Evolutionary conservation across 108 stramenopile species (phyloP).

Genomic region (Conticribra weissflogii): DNA sequence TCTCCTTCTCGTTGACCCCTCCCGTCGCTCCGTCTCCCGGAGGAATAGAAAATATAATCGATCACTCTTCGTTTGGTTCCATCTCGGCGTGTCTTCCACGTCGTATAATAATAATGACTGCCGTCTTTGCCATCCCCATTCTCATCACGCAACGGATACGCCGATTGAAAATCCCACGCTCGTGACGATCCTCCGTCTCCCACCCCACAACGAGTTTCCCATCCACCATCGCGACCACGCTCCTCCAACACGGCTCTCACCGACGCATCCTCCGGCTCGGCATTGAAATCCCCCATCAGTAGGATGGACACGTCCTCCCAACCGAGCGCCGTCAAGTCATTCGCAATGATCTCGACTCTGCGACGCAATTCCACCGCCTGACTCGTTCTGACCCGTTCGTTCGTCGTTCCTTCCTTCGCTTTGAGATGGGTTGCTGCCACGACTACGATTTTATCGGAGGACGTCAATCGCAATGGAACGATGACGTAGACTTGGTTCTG

Average conservation of each 20-base stretch:
- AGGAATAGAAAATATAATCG: constrained; percentile 58
- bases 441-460: constrained; percentile 24
- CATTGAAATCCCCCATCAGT: constrained; percentile 63
- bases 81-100: constrained; percentile 57
- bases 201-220: no score
- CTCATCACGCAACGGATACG: constrained; percentile 31
- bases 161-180: constrained; percentile 31
- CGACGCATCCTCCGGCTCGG: constrained; percentile 34
- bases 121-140: no score
- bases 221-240: neutral
- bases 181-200: neutral
- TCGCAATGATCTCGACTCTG: constrained; percentile 20
- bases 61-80: constrained; percentile 46
- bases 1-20: neutral
- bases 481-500: constrained; percentile 51
- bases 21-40: neutral
- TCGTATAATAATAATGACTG: constrained; percentile 26
- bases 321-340: neutral
- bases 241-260: neutral
- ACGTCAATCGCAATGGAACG: constrained; percentile 34
- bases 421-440: constrained; percentile 61
- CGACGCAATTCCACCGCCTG: constrained; percentile 46
- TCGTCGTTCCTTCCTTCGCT: constrained; percentile 21
- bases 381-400: constrained; percentile 36
- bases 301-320: constrained; percentile 26